Percentiles rank a stretch among this genome's conserved stretches.
phyloP scores from a whole-genome alignment of 129 eudicot genomes.

The Flaveria ramosissima region DNA sequence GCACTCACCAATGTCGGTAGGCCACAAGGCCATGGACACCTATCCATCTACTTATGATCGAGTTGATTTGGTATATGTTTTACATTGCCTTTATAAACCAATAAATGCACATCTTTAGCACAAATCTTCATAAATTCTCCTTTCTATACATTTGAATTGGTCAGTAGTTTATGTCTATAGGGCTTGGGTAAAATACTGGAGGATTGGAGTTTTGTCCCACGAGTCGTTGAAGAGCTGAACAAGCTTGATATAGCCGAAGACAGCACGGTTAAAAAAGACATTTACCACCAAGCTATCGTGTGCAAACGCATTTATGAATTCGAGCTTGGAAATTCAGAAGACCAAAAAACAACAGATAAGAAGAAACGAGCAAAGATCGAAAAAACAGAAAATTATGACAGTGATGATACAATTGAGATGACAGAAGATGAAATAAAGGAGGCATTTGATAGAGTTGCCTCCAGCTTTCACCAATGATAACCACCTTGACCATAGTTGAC shows the following conservation, averaged over 20 bases:
- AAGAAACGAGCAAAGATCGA: conserved; percentile 41
- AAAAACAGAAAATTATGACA: conserved; percentile 47
- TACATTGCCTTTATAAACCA: not conserved
- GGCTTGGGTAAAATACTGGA: conserved; percentile 58
- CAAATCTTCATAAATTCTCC: not conserved
- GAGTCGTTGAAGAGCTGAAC: conserved; percentile 72
- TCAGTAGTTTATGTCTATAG: conserved; percentile 30
- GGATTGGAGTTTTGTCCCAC: conserved; percentile 88
- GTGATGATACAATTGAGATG: conserved; percentile 93
- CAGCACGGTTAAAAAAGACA: conserved; percentile 45
- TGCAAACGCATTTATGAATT: conserved; percentile 72
- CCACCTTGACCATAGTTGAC: conserved; percentile 16
- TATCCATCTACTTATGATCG: not conserved
- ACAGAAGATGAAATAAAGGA: conserved; percentile 81
- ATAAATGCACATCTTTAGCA: conserved; percentile 8
- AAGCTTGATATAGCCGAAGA: conserved; percentile 44
- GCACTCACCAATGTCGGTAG: too few species aligned
- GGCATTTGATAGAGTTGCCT: conserved; percentile 63
- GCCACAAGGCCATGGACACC: too few species aligned
- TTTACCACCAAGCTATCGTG: conserved; percentile 54
- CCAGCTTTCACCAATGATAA: conserved; percentile 35
- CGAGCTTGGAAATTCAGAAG: conserved; percentile 50
- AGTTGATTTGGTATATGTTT: not conserved
- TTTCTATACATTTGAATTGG: not conserved
- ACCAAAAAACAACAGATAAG: conserved; percentile 23